Evolutionary conservation across 495 filamentous ascomycete species (phyloP).

Genomic region (Aspergillus olivimuriae): DNA sequence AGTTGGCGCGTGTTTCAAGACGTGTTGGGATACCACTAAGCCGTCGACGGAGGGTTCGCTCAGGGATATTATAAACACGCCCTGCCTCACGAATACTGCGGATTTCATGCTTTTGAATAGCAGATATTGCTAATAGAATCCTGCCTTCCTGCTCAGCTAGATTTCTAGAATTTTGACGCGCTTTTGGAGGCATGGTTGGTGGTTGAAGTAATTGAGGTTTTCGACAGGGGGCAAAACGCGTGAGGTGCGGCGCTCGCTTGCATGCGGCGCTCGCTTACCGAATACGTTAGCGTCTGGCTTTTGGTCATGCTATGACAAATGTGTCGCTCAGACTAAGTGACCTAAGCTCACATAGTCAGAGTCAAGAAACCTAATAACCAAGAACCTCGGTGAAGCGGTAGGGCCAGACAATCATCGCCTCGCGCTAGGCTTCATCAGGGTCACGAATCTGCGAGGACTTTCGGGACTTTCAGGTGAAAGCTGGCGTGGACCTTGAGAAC

Average conservation of each 20-base stretch:
- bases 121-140: background rate
- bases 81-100: conserved; percentile 6
- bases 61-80: conserved; percentile 18
- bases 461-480: no score
- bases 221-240: background rate
- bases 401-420: no score
- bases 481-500: no score
- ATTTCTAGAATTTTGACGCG: conserved; percentile 2
- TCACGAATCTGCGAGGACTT: no score
- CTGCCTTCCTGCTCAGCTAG: conserved; percentile 1
- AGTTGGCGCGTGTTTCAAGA: conserved; percentile 6
- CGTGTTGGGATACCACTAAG: conserved; percentile 3
- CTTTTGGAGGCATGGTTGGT: conserved; percentile 7
- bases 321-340: no score
- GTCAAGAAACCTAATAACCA: no score
- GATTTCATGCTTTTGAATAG: conserved; percentile 10
- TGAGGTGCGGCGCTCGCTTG: conserved; percentile 1
- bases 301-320: no score
- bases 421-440: no score
- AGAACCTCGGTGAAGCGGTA: no score
- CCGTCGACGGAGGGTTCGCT: conserved; percentile 10
- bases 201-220: conserved; percentile 1
- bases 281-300: background rate
- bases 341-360: no score
- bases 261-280: conserved; percentile 1